Percentiles rank a stretch among this genome's conserved stretches.
Evolutionary conservation across 306 rosid genomes (phyloP).

Genomic region (Acacia crassicarpa): DNA sequence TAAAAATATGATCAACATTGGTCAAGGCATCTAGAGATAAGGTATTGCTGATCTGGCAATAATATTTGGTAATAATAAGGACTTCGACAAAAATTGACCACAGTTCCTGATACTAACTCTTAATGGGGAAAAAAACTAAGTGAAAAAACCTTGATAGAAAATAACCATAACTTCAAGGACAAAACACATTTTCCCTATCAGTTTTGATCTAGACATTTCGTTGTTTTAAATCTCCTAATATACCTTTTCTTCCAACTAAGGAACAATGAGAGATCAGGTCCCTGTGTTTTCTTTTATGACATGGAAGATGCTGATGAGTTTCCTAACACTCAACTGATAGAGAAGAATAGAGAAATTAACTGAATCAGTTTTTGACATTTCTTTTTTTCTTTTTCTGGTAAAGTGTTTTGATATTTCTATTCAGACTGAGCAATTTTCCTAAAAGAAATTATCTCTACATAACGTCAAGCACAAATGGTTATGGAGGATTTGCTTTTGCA

Average conservation of each 20-base stretch:
- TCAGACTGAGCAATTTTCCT: not conserved
- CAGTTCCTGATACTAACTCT: not conserved
- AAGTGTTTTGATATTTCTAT: not conserved
- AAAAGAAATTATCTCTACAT: not conserved
- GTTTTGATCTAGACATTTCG: not conserved
- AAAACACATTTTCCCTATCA: not conserved
- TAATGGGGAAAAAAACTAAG: too few relatives aligned
- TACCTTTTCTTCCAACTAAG: not conserved
- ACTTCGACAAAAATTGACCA: not conserved
- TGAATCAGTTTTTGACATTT: not conserved
- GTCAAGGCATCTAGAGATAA: not conserved
- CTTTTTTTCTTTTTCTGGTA: not conserved
- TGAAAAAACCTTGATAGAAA: too few relatives aligned
- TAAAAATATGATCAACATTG: not conserved
- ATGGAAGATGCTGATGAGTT: not conserved
- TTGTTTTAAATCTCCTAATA: not conserved
- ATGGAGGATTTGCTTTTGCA: constrained; percentile 47
- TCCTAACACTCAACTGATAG: not conserved
- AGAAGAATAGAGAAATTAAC: not conserved
- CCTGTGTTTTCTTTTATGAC: not conserved
- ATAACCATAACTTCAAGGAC: not conserved
- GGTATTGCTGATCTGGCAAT: not conserved
- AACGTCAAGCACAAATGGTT: not conserved
- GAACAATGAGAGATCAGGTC: not conserved
- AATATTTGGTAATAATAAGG: not conserved